These are phyloP conservation scores for Ophiostoma novo-ulmi DNA, from an alignment of 2,329 filamentous ascomycete species.

Conservation along the genomic window DNA sequence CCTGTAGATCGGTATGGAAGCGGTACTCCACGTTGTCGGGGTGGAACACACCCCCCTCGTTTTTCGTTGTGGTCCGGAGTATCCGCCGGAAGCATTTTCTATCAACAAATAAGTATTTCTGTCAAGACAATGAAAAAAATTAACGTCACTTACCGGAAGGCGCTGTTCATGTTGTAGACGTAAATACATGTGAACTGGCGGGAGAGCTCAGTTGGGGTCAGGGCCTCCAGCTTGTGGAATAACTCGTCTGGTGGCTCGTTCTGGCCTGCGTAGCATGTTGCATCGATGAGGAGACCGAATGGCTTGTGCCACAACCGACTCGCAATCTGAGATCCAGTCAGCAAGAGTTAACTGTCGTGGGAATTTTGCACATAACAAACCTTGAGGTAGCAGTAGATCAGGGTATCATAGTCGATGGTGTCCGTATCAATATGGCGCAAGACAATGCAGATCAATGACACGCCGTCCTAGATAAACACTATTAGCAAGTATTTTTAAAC, in stretches of 20 bases:
- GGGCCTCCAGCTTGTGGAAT: conserved; percentile 57
- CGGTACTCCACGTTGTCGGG: conserved; percentile 62
- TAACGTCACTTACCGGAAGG: conserved; percentile 48
- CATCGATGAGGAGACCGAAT: conserved; percentile 63
- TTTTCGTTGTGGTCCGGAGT: conserved; percentile 56
- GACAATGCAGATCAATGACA: conserved; percentile 65
- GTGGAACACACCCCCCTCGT: conserved; percentile 56
- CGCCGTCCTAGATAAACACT: conserved; percentile 47
- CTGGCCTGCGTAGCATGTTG: conserved; percentile 64
- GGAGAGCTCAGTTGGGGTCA: conserved; percentile 58
- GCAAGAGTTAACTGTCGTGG: background rate
- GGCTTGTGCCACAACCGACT: conserved; percentile 65
- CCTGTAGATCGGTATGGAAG: conserved; percentile 59
- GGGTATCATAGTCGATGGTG: conserved; percentile 59
- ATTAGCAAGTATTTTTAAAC: background rate
- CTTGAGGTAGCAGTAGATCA: conserved; percentile 65
- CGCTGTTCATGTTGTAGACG: conserved; percentile 69
- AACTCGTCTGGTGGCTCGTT: conserved; percentile 62
- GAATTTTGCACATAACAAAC: conserved; percentile 36
- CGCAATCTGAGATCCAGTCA: conserved; percentile 48
- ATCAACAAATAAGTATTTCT: background rate
- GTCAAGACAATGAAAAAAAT: background rate
- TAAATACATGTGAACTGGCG: conserved; percentile 58
- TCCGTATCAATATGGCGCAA: conserved; percentile 63
- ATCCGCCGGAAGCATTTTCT: conserved; percentile 62